These are phyloP conservation scores for Ophiostoma triangulosporum DNA, from an alignment of 2,329 filamentous ascomycete species.

Conservation along the genomic window DNA sequence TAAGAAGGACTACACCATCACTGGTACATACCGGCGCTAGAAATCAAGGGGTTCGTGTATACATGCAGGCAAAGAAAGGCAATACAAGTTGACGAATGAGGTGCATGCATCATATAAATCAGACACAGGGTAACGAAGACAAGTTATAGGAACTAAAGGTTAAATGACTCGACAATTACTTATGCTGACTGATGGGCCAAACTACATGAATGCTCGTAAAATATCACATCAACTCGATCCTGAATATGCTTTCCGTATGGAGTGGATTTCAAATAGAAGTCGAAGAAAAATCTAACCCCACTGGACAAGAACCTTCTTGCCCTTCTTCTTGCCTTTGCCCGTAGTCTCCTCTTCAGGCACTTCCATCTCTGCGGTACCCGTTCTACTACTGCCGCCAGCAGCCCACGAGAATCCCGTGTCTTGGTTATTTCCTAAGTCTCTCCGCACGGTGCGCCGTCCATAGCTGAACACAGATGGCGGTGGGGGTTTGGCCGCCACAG, in stretches of 20 bases:
- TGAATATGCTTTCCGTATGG: no score
- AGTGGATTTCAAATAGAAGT: no score
- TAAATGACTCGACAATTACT: no score
- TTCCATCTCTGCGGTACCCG: slow-evolving; percentile 13
- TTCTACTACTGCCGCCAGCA: slow-evolving; percentile 20
- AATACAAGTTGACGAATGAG: no score
- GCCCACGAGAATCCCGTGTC: slow-evolving; percentile 42
- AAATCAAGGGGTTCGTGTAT: no score
- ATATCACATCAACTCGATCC: no score
- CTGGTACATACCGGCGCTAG: slow-evolving; percentile 32
- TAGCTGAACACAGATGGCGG: slow-evolving; percentile 51
- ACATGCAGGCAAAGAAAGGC: no score
- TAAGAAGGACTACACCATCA: slow-evolving; percentile 57
- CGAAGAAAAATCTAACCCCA: slow-evolving; percentile 45
- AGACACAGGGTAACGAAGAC: no score
- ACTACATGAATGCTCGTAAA: no score
- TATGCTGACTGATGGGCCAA: no score
- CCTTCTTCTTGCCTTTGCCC: slow-evolving; percentile 40
- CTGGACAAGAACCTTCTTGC: slow-evolving; percentile 47
- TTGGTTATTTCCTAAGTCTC: slow-evolving; percentile 32
- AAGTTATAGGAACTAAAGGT: no score
- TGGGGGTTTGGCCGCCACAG: slow-evolving; percentile 56
- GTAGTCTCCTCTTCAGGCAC: slow-evolving; percentile 18
- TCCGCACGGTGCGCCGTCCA: slow-evolving; percentile 38
- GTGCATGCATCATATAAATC: no score